Base-by-base conservation (phyloP, 768 basidiomycete genomes). In the Macrolepiota fuliginosa region DNA sequence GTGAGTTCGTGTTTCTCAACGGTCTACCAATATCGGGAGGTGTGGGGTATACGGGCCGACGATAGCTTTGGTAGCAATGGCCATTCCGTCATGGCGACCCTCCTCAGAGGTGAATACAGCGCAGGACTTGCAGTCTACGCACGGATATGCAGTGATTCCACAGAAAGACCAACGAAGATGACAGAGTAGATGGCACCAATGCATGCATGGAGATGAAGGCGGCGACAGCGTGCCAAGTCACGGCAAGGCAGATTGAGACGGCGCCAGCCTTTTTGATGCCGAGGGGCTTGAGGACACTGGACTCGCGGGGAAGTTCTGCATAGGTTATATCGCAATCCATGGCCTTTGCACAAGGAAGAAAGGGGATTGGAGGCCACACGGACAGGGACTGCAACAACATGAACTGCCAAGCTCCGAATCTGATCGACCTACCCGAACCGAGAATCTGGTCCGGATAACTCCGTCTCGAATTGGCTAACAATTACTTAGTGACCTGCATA, bases 31-130 rank as follows among this genome's bases (percentile, higher is more conserved):
- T 98, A 98, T 56, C 96, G 88, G 9, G 94, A 1, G 96, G 94
- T 0, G 93, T 92, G 15, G 96, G 97, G 80, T 98, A 98, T 66
- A 98, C 87, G 15, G 96, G 97, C 98, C 96, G 52, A 92, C 96
- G 98, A n/a, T 98, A 49, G 82, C 86, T 75, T 96, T 96, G 60
- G 91, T 95, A 29, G 96, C 95, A 67, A 99, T 96, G 4, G 89
- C 78, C 80, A 97, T 98, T 29, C 96, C 96, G 61, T 96, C 96
- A 56, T 96, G 87, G 60, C 84, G 81, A 46, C 96, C 96, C 76
- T 99, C 96, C 71, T 99, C 96, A 36, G 89, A 89, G 10, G 96
- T 99, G 70, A 99, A 93, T 62, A 99, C 78, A n/a, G 98, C 92
- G 47, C 88, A 85, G 36, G 86, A 91, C 67, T 83, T 82, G 76